Evolutionary conservation across 169 alveolate species (phyloP).

Genomic region (Eimeria maxima): DNA sequence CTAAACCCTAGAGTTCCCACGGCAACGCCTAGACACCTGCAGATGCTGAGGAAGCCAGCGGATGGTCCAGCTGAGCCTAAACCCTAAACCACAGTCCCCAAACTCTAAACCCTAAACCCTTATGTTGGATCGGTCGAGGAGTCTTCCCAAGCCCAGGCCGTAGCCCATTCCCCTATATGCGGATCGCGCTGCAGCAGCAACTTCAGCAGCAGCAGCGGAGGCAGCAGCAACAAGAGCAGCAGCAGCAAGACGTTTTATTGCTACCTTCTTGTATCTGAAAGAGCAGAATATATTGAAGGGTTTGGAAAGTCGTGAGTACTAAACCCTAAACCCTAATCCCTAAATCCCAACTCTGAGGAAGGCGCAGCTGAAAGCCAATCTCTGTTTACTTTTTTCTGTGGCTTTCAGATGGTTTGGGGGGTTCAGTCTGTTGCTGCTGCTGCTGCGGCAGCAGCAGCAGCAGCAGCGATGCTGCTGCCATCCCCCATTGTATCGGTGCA

Average conservation of each 20-base stretch:
- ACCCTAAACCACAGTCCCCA: neutral
- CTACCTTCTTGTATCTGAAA: neutral
- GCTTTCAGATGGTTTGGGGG: neutral
- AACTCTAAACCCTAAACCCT: neutral
- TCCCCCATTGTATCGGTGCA: neutral
- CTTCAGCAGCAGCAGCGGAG: too few species aligned
- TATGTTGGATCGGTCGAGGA: neutral
- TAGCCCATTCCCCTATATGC: too few species aligned
- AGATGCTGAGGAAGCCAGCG: neutral
- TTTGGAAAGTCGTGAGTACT: neutral
- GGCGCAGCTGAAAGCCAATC: too few species aligned
- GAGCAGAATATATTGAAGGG: neutral
- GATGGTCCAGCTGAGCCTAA: neutral
- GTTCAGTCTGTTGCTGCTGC: slow-evolving; percentile 6
- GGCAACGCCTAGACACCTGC: neutral
- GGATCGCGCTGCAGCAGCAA: neutral
- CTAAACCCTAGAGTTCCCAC: neutral
- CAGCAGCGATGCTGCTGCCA: slow-evolving; percentile 10
- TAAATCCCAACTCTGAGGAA: neutral
- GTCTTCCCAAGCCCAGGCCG: neutral
- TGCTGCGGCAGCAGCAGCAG: slow-evolving; percentile 38
- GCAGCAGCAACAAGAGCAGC: neutral
- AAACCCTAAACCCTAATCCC: too few species aligned
- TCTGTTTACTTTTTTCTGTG: neutral
- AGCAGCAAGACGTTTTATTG: neutral